These are phyloP conservation scores for Yamadazyma akitaensis DNA, from an alignment of 805 yeast genomes.

Conservation along the genomic window DNA sequence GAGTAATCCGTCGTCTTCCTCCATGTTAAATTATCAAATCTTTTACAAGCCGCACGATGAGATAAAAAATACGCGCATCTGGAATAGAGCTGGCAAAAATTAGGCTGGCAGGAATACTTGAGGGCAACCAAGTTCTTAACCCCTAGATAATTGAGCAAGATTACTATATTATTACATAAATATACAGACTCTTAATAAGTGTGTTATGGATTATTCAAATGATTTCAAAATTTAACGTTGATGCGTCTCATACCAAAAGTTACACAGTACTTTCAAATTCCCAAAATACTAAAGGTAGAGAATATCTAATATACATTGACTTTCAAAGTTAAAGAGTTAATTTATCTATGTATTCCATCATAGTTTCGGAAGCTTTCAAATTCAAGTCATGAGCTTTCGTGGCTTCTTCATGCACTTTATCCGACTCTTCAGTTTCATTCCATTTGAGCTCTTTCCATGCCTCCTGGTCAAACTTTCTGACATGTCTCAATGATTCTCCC, in stretches of 20 bases:
- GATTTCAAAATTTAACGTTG: too few relatives aligned
- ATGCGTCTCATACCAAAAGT: too few relatives aligned
- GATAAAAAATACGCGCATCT: not conserved
- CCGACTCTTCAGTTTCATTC: constrained; percentile 14
- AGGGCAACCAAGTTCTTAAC: not conserved
- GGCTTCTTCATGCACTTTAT: constrained; percentile 10
- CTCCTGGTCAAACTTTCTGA: constrained; percentile 41
- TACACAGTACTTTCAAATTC: too few relatives aligned
- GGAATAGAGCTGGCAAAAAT: not conserved
- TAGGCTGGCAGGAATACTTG: too few relatives aligned
- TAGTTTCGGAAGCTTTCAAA: not conserved
- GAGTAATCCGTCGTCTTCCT: constrained; percentile 66
- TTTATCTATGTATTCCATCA: constrained; percentile 3
- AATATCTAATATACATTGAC: constrained; percentile 13
- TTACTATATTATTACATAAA: too few relatives aligned
- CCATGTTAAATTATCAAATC: constrained; percentile 4
- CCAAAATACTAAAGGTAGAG: not conserved
- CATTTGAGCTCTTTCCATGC: constrained; percentile 35
- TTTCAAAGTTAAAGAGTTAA: constrained; percentile 9
- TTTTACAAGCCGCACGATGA: constrained; percentile 10
- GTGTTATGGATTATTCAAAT: not conserved
- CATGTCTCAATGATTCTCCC: constrained; percentile 39
- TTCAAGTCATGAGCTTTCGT: not conserved
- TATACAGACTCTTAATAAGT: too few relatives aligned
- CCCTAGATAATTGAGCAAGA: not conserved